Evolutionary conservation across 2,329 filamentous ascomycete species (phyloP), one percentile per base, ranked within the genome.

Genomic region (Trichoderma koningii): DNA sequence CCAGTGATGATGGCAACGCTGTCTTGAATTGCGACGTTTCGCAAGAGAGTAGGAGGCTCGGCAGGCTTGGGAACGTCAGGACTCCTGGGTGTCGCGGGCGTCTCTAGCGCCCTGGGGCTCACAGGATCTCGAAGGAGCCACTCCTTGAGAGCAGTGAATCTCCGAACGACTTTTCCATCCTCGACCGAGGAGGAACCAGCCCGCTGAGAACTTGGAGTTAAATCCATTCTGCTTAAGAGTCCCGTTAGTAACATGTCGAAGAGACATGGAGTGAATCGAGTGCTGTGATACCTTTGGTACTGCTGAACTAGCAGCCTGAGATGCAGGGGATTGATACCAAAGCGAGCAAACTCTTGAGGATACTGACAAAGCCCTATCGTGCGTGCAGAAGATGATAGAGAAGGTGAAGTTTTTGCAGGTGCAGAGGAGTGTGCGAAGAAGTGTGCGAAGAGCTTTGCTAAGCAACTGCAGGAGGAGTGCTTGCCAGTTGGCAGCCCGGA

Each of bases 401-500:
- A 38, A 41, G 44, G 10, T 14, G 12, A 38, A 9, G 5, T 14
- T 59, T 42, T 10, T 10, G 17, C 17, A 59, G 42, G 50, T n/a
- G 34, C 3, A 17, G 21, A 23, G 38, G 4, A 65, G 9, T 41
- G 47, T 38, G 47, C 21, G 5, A 45, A 50, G 21, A 65, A 19
- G n/a, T 50, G 47, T 14, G 44, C 28, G 17, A 45, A 50, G 21
- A 65, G 26, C 23, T 50, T 38, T 14, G 44, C 28, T 12, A n/a
- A 41, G 30, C 12, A 61, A 44, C 15, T 38, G 17, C 21, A 48
- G 55, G 59, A n/a, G 23, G 51, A 34, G 63, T 30, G 50, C 44
- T 4, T 55, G 63, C 62, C 55, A 51, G 19, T 47, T 64, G 62
- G 51, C 62, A 34, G 41, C 26, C 23, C 38, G 19, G 19, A 64